Percentiles rank a stretch among this genome's conserved stretches.
Evolutionary conservation across 2,329 filamentous ascomycete species (phyloP).

Genomic region (Alternaria postmessia): DNA sequence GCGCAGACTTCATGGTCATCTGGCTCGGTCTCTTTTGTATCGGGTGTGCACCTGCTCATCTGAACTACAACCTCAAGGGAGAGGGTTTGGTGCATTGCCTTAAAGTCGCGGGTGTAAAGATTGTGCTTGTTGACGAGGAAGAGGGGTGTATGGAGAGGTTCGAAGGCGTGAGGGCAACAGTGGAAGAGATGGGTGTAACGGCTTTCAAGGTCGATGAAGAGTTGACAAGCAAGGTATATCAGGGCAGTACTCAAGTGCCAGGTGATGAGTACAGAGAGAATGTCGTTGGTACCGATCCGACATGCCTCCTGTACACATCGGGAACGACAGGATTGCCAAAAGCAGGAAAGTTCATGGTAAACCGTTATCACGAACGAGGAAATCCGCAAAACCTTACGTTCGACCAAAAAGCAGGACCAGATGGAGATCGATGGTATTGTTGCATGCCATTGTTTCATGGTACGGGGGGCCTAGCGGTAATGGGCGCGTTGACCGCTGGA

Average conservation of each 20-base stretch:
- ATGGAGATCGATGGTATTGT: conserved; percentile 71
- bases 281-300: conserved; percentile 62
- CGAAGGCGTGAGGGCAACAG: conserved; percentile 17
- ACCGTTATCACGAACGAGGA: conserved; percentile 44
- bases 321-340: conserved; percentile 80
- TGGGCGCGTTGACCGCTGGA: conserved; percentile 57
- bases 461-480: conserved; percentile 68
- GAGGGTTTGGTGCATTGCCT: conserved; percentile 72
- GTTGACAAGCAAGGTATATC: conserved; percentile 31
- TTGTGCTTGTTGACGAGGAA: conserved; percentile 67
- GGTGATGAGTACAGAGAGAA: conserved; percentile 63
- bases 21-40: conserved; percentile 72
- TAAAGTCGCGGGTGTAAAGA: conserved; percentile 61
- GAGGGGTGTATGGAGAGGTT: conserved; percentile 32
- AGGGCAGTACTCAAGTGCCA: conserved; percentile 49
- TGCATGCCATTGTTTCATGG: conserved; percentile 82
- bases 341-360: conserved; percentile 41
- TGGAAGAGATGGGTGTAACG: conserved; percentile 33
- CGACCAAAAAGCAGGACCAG: conserved; percentile 47
- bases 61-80: conserved; percentile 72
- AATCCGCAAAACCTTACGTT: conserved; percentile 44
- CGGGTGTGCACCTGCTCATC: conserved; percentile 72
- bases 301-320: conserved; percentile 74
- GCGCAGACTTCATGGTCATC: conserved; percentile 69
- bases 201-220: conserved; percentile 25